A percentile compares a stretch with the other conserved stretches of the same genome.
Evolutionary conservation across 352 stramenopile genomes (phyloP).

Genomic region (Phytophthora ramorum): DNA sequence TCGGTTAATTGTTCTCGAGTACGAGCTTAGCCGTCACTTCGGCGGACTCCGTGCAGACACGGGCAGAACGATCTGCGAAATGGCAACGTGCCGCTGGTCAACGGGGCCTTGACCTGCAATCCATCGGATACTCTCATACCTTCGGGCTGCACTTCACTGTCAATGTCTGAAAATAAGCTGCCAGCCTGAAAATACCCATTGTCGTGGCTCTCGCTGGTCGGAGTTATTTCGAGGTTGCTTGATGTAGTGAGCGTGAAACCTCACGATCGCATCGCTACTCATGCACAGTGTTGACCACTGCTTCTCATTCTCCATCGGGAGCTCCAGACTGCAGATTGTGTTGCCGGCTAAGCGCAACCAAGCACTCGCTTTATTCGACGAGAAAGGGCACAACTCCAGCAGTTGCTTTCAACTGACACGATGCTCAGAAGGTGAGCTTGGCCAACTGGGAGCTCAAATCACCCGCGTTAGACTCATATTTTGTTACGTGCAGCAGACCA

Average conservation of each 20-base stretch:
- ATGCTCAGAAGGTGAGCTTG: constrained; percentile 28
- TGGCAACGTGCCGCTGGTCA: constrained; percentile 8
- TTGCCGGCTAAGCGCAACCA: constrained; percentile 1
- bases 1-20: not conserved
- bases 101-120: constrained; percentile 11
- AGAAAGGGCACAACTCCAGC: not conserved
- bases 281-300: not conserved
- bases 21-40: not conserved
- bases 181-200: constrained; percentile 16
- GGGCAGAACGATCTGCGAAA: constrained; percentile 2
- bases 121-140: constrained; percentile 9
- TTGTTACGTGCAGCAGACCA: constrained; percentile 19
- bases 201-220: constrained; percentile 8
- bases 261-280: constrained; percentile 6
- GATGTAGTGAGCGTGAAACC: constrained; percentile 10
- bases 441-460: not conserved
- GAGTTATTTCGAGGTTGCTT: constrained; percentile 28
- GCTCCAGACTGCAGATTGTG: constrained; percentile 10
- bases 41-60: not conserved
- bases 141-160: not conserved
- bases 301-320: constrained; percentile 27
- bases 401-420: not conserved
- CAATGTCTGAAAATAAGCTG: not conserved
- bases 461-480: constrained; percentile 1
- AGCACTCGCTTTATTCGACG: constrained; percentile 3